Base-by-base conservation (phyloP, 1,284 basidiomycete genomes). In the Cutaneotrichosporon cavernicola region DNA sequence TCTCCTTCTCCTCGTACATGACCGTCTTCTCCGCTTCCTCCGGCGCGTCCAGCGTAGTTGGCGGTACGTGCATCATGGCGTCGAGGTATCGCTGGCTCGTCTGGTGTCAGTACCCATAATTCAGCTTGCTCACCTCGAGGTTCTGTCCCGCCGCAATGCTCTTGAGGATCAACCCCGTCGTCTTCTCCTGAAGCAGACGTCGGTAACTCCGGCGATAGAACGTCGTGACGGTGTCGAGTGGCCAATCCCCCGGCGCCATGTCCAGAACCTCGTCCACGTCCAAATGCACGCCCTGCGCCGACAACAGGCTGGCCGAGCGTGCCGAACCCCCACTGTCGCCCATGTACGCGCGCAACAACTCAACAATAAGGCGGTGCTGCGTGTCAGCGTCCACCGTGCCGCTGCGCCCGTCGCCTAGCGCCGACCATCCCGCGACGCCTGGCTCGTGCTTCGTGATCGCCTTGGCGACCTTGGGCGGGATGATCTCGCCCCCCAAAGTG, bases 321-420 rank as follows among this genome's bases (percentile, higher is more conserved):
- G 83, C 81, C 84, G 72, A 93, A 89, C 47, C 93, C 18, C 0
- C 90, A 86, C 75, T 89, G 88, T 34, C 94, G 55, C 81, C 83
- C 87, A 92, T 88, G 76, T 92, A 92, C 10, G 93, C 89, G 74
- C 90, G 86, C 63, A 95, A 76, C 34, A 95, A 77, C 46, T 88
- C 84, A 78, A 85, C 86, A 69, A 92, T 78, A 68, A 94, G 78
- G 22, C 83, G 82, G 71, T 83, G 84, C 77, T 86, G 87, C 62
- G 84, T 77, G 18, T 81, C 82, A n/a, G 86, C 84, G 58, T 87
- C 84, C 8, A 85, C 83, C 1, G 82, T 83, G 56, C 70, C 49
- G 66, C 72, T 60, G 69, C 73, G 62, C 73, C 73, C 64, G 65
- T 73, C 21, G 1, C 84, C 84, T 10, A 89, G 72, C 2, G 83